Percentiles rank a stretch among this genome's conserved stretches.
phyloP scores from a whole-genome alignment of 1,139 yeast species.

The Blastobotrys illinoisensis region DNA sequence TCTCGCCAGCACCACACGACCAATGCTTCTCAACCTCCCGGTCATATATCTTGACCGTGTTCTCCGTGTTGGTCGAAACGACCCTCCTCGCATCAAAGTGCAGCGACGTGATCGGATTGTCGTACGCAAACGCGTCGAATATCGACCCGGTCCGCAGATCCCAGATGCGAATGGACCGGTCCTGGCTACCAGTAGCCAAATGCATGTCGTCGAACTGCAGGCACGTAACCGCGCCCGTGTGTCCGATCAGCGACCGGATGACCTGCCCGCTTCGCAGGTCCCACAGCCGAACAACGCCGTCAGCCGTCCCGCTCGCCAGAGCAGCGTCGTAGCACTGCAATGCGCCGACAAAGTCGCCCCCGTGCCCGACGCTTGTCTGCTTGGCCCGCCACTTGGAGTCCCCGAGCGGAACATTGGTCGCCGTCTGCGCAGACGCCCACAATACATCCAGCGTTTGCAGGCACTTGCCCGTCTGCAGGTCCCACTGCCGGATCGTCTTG shows the following conservation, averaged over 20 bases:
- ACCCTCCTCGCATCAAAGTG: constrained; percentile 53
- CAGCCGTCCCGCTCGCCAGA: constrained; percentile 69
- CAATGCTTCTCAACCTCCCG: constrained; percentile 48
- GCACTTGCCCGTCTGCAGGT: constrained; percentile 50
- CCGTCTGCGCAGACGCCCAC: constrained; percentile 44
- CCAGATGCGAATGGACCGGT: constrained; percentile 64
- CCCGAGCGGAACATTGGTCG: constrained; percentile 6
- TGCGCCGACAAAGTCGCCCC: constrained; percentile 45
- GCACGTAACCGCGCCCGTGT: constrained; percentile 63
- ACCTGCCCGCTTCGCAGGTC: constrained; percentile 67
- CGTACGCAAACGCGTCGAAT: constrained; percentile 54
- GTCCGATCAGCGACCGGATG: constrained; percentile 61
- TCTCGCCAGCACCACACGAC: constrained; percentile 43
- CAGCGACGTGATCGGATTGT: constrained; percentile 45
- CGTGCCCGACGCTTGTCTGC: constrained; percentile 11
- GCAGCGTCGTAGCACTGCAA: constrained; percentile 67
- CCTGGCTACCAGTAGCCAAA: constrained; percentile 59
- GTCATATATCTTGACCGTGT: constrained; percentile 50
- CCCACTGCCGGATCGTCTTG: constrained; percentile 58
- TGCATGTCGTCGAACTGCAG: constrained; percentile 62
- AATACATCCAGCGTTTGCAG: constrained; percentile 56
- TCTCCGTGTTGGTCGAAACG: constrained; percentile 46
- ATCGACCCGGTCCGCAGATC: constrained; percentile 63
- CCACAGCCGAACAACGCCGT: constrained; percentile 71
- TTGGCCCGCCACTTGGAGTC: constrained; percentile 21